A percentile compares a stretch with the other conserved stretches of the same genome.
Conservation (phyloP, 2,329 filamentous ascomycete species). For the Mycocentrospora acerina region DNA sequence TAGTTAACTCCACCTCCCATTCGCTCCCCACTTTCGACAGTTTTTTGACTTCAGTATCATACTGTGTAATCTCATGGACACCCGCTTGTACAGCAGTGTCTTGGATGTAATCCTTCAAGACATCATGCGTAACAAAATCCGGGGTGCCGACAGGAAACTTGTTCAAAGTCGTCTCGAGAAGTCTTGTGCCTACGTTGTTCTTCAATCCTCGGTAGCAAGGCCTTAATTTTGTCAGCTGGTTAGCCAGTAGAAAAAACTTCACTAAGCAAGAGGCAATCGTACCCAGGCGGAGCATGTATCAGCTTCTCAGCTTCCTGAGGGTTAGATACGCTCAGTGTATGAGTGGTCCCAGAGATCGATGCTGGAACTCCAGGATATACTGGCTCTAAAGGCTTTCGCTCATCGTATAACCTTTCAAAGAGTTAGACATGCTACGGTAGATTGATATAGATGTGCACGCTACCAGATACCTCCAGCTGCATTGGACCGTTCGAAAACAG, state of each 20-base stretch:
- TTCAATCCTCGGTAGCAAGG: conserved; percentile 56
- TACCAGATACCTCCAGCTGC: conserved; percentile 60
- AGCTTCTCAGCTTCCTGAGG: conserved; percentile 21
- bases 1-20: conserved; percentile 58
- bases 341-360: conserved; percentile 21
- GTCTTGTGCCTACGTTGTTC: conserved; percentile 56
- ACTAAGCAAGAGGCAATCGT: not conserved
- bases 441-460: conserved; percentile 5
- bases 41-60: conserved; percentile 61
- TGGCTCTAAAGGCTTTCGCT: conserved; percentile 51
- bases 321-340: conserved; percentile 12
- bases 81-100: conserved; percentile 55
- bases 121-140: conserved; percentile 59
- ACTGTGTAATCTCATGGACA: conserved; percentile 54
- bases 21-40: conserved; percentile 48
- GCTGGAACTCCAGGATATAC: conserved; percentile 44
- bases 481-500: conserved; percentile 56
- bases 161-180: conserved; percentile 53
- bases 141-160: conserved; percentile 62
- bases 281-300: conserved; percentile 55
- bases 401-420: conserved; percentile 49
- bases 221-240: conserved; percentile 28
- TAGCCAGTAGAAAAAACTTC: not conserved
- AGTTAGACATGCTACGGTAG: not conserved
- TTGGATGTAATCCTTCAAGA: conserved; percentile 63